Percentiles rank a stretch among this genome's conserved stretches.
phyloP scores from a whole-genome alignment of 495 filamentous ascomycete genomes.

The Neurospora terricola region DNA sequence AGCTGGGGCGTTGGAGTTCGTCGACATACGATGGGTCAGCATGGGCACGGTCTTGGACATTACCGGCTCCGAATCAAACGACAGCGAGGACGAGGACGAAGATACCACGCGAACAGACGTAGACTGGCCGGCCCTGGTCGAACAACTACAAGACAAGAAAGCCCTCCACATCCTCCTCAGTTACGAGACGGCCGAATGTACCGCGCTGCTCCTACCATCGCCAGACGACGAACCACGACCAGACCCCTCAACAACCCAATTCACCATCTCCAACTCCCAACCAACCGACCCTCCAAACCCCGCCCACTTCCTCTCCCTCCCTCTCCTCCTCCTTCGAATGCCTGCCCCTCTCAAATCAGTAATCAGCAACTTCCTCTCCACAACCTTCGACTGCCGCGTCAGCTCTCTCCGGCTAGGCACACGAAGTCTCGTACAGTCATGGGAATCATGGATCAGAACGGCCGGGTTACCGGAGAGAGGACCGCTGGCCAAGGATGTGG shows the following conservation, averaged over 20 bases:
- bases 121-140: slow-evolving; percentile 2
- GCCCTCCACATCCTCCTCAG: slow-evolving; percentile 25
- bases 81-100: not conserved
- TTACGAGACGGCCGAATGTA: slow-evolving; percentile 32
- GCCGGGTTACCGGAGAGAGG: rapidly evolving
- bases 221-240: not conserved
- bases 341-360: slow-evolving; percentile 30
- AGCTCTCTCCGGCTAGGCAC: slow-evolving; percentile 32
- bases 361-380: slow-evolving; percentile 34
- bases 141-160: not conserved
- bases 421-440: slow-evolving; percentile 24
- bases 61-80: not conserved
- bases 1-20: slow-evolving; percentile 27
- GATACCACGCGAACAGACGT: not conserved
- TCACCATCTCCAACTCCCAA: not conserved
- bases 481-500: slow-evolving; percentile 25
- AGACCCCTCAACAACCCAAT: not conserved
- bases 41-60: slow-evolving; percentile 14
- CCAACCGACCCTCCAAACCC: not conserved
- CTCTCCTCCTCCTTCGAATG: slow-evolving; percentile 37
- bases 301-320: slow-evolving; percentile 24
- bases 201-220: slow-evolving; percentile 29
- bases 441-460: slow-evolving; percentile 28
- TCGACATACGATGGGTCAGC: slow-evolving; percentile 23
- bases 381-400: slow-evolving; percentile 37